Percentiles rank a stretch among this genome's conserved stretches.
Evolutionary conservation across 257 asterid genomes (phyloP).

Genomic region (Solanum ahanhuiri): DNA sequence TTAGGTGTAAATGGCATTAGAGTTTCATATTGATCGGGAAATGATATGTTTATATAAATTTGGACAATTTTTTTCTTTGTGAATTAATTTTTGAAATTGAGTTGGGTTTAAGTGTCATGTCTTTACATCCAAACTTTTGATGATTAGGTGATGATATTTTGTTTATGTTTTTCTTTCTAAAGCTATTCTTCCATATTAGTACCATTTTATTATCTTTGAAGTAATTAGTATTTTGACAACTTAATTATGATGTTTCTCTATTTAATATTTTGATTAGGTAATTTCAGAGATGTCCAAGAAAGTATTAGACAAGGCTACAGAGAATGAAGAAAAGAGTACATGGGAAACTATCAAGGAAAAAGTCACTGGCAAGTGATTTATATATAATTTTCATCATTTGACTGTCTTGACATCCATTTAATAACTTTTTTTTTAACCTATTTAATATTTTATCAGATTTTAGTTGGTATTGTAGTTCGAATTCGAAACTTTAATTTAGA

Average conservation of each 20-base stretch:
- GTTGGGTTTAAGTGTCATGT: too few relatives aligned
- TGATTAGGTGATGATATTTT: too few relatives aligned
- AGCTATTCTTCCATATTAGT: background rate
- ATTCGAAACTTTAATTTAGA: background rate
- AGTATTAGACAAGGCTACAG: conserved; percentile 48
- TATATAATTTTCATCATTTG: background rate
- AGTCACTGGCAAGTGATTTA: conserved; percentile 5
- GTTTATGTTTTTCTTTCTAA: background rate
- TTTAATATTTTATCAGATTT: background rate
- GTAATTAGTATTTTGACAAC: background rate
- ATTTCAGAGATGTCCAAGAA: conserved; percentile 37
- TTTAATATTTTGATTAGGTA: conserved; percentile 19
- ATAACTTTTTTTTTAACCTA: too few relatives aligned
- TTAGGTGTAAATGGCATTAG: background rate
- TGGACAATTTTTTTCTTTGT: accelerated
- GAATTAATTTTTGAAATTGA: background rate
- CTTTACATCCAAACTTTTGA: too few relatives aligned
- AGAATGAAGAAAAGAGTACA: conserved; percentile 21
- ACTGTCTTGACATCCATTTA: background rate
- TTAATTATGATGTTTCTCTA: background rate
- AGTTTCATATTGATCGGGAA: too few relatives aligned
- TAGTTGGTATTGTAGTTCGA: background rate
- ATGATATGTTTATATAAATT: background rate
- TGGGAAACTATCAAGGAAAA: conserved; percentile 47
- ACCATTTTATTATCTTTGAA: background rate